Evolutionary conservation across 1,284 basidiomycete genomes (phyloP), one percentile per base, ranked within the genome.

Genomic region (Heliocybe sulcata): DNA sequence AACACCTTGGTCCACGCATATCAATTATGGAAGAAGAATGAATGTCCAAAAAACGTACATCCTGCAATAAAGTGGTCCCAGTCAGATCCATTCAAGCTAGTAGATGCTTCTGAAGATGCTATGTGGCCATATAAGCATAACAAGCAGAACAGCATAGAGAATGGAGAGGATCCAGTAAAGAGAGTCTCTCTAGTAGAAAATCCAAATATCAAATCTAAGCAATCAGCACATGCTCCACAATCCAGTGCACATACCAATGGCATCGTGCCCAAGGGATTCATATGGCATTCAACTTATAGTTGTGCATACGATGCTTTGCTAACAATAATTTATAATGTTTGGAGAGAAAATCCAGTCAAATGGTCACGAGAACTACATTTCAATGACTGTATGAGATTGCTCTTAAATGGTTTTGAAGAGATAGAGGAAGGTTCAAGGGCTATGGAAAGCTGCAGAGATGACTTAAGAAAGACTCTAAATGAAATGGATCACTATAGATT

Each of bases 1-100:
- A 52, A 58, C 26, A 35, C 55, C 9, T 29, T 66, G 1, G 61
- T 69, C n/a, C 10, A 47, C 19, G n/a, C 50, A n/a, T 67, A 58
- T 57, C 59, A 57, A 25, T 29, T 33, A 19, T 47, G 38, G 22
- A 61, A 62, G 53, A 57, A 35, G 25, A 38, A 14, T 23, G 47
- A 31, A 62, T 63, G 52, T 19, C 51, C 16, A 52, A 63, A 9
- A 33, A 26, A 12, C 63, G 61, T 61, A 57, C 50, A 38, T 25
- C 22, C 19, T 47, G 50, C 20, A 6, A 49, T 49, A 26, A 4
- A 10, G 16, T 31, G 33, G 26, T 4, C 3, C 4, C 4, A 42
- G 19, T 16, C 38, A 9, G n/a, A 42, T 20, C 38, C 23, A 6
- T 29, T 25, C 8, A 6, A 49, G 6, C 47, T 49, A 6, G 4